A percentile compares a stretch with the other conserved stretches of the same genome.
Conservation (phyloP, 768 basidiomycete species). For the Mycena amicta region DNA sequence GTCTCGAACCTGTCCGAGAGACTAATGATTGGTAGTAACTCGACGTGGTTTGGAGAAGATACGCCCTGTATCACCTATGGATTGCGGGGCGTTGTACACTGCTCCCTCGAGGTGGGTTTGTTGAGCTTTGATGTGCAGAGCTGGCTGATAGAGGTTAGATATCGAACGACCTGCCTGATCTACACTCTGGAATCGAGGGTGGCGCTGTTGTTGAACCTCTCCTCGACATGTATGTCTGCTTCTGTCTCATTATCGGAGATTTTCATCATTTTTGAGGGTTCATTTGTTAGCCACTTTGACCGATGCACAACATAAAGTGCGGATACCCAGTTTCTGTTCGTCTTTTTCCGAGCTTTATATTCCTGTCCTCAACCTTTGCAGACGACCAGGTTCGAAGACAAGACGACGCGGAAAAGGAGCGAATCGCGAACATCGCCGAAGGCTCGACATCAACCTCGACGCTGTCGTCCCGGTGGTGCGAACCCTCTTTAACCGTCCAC, state of each 20-base stretch:
- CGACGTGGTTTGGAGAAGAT: slow-evolving; percentile 94
- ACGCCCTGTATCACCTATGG: slow-evolving; percentile 95
- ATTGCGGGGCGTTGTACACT: slow-evolving; percentile 90
- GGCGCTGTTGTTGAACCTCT: slow-evolving; percentile 89
- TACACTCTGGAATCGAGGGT: slow-evolving; percentile 94
- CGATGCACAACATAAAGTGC: slow-evolving; percentile 57
- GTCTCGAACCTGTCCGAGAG: background rate
- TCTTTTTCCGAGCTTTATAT: background rate
- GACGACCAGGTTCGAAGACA: slow-evolving; percentile 78
- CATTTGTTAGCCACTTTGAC: slow-evolving; percentile 74
- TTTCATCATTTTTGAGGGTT: slow-evolving; percentile 52
- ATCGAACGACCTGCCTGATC: slow-evolving; percentile 70
- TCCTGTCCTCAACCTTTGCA: slow-evolving; percentile 28
- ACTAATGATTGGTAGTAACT: slow-evolving; percentile 70
- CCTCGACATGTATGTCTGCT: slow-evolving; percentile 74
- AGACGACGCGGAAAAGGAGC: slow-evolving; percentile 63
- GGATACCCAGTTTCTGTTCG: slow-evolving; percentile 82
- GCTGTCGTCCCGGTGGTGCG: slow-evolving; percentile 81
- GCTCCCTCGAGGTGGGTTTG: slow-evolving; percentile 63
- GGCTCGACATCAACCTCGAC: slow-evolving; percentile 61
- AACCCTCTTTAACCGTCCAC: slow-evolving; percentile 89
- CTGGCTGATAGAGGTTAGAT: slow-evolving; percentile 57
- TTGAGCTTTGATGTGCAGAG: background rate
- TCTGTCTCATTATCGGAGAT: background rate
- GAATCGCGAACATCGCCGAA: slow-evolving; percentile 65